Percentiles rank a stretch among this genome's conserved stretches.
These are phyloP conservation scores for Colletotrichum costaricense DNA, from an alignment of 2,329 filamentous ascomycete genomes.

Conservation along the genomic window DNA sequence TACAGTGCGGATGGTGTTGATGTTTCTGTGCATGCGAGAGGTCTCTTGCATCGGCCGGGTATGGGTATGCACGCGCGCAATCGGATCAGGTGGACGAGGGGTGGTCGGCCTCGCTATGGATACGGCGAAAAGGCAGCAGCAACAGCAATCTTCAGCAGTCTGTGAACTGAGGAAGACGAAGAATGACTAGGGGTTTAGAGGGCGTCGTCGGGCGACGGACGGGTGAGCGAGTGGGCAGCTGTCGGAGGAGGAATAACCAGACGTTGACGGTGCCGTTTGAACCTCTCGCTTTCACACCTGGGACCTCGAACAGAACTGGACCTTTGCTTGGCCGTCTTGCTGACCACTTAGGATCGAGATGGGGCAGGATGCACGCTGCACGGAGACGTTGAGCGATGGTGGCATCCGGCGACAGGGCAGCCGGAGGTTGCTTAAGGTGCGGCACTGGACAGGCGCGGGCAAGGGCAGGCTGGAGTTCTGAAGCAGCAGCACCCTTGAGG, in stretches of 20 bases:
- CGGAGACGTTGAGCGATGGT: background rate
- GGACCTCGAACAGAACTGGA: background rate
- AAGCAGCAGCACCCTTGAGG: background rate
- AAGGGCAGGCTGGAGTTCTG: background rate
- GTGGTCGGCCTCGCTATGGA: background rate
- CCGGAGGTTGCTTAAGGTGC: background rate
- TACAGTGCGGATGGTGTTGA: constrained; percentile 4
- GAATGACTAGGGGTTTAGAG: constrained; percentile 2
- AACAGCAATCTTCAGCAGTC: background rate
- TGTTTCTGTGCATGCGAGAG: background rate
- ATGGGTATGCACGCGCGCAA: constrained; percentile 1
- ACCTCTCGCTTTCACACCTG: background rate
- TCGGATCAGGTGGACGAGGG: background rate
- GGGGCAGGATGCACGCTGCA: background rate
- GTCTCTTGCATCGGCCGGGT: constrained; percentile 3
- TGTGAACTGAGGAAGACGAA: background rate
- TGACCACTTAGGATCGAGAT: background rate
- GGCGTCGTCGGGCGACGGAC: constrained; percentile 17
- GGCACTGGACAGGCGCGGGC: background rate
- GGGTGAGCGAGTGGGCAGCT: constrained; percentile 20
- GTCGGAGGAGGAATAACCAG: constrained; percentile 1
- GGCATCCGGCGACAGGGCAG: constrained; percentile 8
- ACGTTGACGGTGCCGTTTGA: background rate
- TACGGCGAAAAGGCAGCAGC: background rate
- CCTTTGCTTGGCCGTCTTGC: background rate